phyloP scores from a whole-genome alignment of 148 eudicot genomes.

The Drosera capensis region DNA sequence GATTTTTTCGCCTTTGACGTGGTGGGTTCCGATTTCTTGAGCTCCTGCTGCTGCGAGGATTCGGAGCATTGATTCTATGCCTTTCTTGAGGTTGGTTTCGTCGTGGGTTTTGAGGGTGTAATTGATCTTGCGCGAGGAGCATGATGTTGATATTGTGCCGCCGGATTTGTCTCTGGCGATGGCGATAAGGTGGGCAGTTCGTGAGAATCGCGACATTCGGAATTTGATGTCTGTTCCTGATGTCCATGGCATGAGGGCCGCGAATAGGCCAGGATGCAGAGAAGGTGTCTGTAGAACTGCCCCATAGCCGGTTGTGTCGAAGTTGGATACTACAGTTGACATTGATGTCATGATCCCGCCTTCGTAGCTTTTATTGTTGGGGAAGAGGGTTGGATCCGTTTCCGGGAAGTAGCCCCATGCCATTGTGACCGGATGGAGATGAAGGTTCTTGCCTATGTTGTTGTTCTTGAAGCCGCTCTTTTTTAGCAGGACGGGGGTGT shows the following conservation, averaged over 20 bases:
- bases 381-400: conserved; percentile 8
- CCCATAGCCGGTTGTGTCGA: neutral
- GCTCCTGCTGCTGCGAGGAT: conserved; percentile 82
- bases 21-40: conserved; percentile 58
- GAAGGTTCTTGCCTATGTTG: conserved; percentile 48
- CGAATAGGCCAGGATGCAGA: conserved; percentile 43
- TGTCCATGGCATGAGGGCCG: conserved; percentile 40
- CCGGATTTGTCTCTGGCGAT: conserved; percentile 43
- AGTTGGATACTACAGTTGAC: conserved; percentile 7
- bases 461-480: conserved; percentile 41
- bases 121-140: conserved; percentile 12
- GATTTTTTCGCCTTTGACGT: conserved; percentile 45
- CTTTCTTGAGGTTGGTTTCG: conserved; percentile 28
- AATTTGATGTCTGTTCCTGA: conserved; percentile 34
- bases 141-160: conserved; percentile 28
- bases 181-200: conserved; percentile 41
- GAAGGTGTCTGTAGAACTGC: conserved; percentile 47
- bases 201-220: conserved; percentile 27
- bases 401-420: conserved; percentile 69
- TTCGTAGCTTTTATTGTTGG: conserved; percentile 29
- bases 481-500: conserved; percentile 40
- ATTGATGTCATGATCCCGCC: conserved; percentile 51
- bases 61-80: conserved; percentile 32
- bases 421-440: conserved; percentile 36
- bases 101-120: conserved; percentile 17